Percentiles rank a stretch among this genome's conserved stretches.
Conservation (phyloP, 345 rosid species). For the Raphanus sativus region DNA sequence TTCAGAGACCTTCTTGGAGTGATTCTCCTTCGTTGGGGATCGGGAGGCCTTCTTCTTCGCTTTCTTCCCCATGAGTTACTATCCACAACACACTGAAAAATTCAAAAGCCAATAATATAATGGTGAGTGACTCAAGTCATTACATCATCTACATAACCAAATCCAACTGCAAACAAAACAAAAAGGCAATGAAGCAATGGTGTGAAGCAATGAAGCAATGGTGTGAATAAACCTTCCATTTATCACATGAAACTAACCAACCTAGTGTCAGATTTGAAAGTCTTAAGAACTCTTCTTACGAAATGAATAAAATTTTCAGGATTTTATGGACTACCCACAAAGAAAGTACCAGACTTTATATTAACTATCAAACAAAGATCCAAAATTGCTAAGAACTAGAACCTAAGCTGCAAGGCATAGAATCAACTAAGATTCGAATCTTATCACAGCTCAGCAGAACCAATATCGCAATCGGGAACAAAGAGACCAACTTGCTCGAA, state of each 20-base stretch:
- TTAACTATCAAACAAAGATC: constrained; percentile 20
- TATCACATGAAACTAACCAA: no score
- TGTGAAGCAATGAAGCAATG: neutral
- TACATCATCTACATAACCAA: constrained; percentile 6
- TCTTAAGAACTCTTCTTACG: neutral
- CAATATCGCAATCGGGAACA: neutral
- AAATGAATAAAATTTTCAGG: neutral
- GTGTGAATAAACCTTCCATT: neutral
- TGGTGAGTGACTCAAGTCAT: constrained; percentile 8
- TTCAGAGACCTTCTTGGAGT: constrained; percentile 42
- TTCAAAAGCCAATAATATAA: constrained; percentile 2
- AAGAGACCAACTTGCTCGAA: neutral
- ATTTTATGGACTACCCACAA: neutral
- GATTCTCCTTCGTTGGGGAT: constrained; percentile 58
- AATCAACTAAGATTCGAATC: constrained; percentile 35
- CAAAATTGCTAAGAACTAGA: constrained; percentile 7
- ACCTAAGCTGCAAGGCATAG: neutral
- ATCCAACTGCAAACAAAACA: neutral
- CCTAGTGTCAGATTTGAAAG: neutral
- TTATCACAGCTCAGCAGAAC: neutral
- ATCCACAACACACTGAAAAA: constrained; percentile 26
- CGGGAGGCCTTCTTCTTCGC: constrained; percentile 69
- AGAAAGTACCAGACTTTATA: constrained; percentile 4
- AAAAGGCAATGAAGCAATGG: neutral
- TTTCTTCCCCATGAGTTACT: constrained; percentile 83